phyloP scores from a whole-genome alignment of 495 filamentous ascomycete species.

The Neurospora africana region DNA sequence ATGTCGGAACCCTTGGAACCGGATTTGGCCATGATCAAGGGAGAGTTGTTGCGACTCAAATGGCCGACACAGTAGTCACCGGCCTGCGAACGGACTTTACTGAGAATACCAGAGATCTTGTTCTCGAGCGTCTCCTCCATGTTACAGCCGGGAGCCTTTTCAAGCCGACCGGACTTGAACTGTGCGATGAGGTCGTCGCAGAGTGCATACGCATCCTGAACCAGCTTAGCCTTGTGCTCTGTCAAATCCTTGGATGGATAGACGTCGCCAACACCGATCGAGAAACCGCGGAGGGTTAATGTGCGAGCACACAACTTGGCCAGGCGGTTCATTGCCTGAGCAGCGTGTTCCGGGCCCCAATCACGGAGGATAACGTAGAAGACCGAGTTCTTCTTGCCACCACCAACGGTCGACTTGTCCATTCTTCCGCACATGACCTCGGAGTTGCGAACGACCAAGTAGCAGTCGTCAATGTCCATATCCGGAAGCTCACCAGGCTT shows the following conservation, averaged over 20 bases:
- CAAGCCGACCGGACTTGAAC: constrained; percentile 65
- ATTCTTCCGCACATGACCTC: constrained; percentile 97
- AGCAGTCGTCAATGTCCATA: constrained; percentile 74
- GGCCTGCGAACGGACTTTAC: constrained; percentile 77
- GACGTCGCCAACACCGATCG: constrained; percentile 90
- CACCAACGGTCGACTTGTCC: constrained; percentile 93
- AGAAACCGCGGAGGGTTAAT: constrained; percentile 86
- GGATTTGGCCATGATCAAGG: constrained; percentile 92
- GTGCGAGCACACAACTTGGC: constrained; percentile 83
- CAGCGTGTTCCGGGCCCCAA: constrained; percentile 81
- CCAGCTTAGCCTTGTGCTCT: constrained; percentile 59
- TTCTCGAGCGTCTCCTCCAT: constrained; percentile 90
- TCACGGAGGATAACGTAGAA: constrained; percentile 96
- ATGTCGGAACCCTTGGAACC: constrained; percentile 93
- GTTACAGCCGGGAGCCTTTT: constrained; percentile 78
- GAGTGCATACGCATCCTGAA: constrained; percentile 65
- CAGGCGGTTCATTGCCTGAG: constrained; percentile 85
- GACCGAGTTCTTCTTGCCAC: constrained; percentile 92
- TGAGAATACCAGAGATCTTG: constrained; percentile 79
- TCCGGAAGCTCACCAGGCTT: constrained; percentile 47
- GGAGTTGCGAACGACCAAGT: constrained; percentile 86
- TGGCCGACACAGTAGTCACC: constrained; percentile 86
- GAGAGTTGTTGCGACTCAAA: constrained; percentile 83
- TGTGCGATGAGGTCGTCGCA: constrained; percentile 78
- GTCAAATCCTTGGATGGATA: constrained; percentile 63